Evolutionary conservation across 805 yeast genomes (phyloP), one percentile per base, ranked within the genome.

Genomic region (Candida sonorensis): DNA sequence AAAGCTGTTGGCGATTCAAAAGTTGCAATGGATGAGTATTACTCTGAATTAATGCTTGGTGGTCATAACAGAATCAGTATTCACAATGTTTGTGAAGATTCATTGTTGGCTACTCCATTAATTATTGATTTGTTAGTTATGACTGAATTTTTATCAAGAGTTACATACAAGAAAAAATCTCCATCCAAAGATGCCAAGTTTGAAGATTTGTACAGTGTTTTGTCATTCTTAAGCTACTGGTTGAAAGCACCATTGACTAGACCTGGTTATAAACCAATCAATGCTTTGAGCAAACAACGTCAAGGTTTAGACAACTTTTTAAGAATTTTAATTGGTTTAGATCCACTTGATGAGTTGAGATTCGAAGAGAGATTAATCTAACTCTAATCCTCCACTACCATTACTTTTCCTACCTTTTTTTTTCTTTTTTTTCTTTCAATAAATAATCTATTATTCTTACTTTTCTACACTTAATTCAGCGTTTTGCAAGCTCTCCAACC

Each of bases 1-100:
- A 82, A 84, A 35, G 96, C 97, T 7, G 97, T 88, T 30, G 95
- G 95, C 23, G 97, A 88, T 62, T 79, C 92, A 44, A 88, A 88
- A 68, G 95, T 88, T 43, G 97, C 97, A 33, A 90, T 88, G 97
- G 97, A 88, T 61, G 97, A 90, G 66, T 88, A 88, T 66, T 86
- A 90, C 67, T 81, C 94, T 35, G 97, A 88, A 63, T 77, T 88
- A 55, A 90, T 88, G 97, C 72, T 88, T 50, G 97, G 97, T 40
- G 97, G 97, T 27, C 96, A 88, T 66, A 90, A 88, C 67, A 81
- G 92, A 56, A 82, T 88, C 46, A 78, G 94, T 29, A 81, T 90
- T 54, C 95, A 88, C 65, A 88, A 90, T 57, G 95, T 90, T 26
- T 88, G 97, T 62, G 97, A 88, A 64, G 97, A 88, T 60, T 87